Evolutionary conservation across 805 yeast genomes (phyloP).

Genomic region (Candida arabinofermentans): DNA sequence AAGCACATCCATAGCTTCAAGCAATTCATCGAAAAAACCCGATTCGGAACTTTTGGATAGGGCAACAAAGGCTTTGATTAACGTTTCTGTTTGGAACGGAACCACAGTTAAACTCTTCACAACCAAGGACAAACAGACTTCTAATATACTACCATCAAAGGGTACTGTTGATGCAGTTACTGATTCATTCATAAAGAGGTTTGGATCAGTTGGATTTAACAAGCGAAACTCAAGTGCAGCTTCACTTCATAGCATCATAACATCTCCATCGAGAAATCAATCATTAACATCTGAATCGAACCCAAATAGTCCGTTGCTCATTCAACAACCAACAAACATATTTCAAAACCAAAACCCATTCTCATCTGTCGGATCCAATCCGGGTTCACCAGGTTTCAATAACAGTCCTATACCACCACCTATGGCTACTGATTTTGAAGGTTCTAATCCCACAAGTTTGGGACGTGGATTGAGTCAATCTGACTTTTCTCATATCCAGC

Average conservation of each 20-base stretch:
- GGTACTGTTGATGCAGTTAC: conserved; percentile 48
- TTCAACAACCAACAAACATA: conserved; percentile 2
- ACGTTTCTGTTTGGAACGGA: conserved; percentile 40
- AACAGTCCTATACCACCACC: conserved; percentile 19
- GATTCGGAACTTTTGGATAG: conserved; percentile 6
- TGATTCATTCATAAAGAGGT: conserved; percentile 42
- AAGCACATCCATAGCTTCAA: background rate
- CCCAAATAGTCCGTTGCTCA: conserved; percentile 5
- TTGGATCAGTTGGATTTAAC: conserved; percentile 39
- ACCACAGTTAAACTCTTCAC: conserved; percentile 43
- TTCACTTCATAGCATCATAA: conserved; percentile 13
- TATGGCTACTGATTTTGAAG: conserved; percentile 4
- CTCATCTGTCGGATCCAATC: conserved; percentile 3
- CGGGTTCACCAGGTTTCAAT: conserved; percentile 8
- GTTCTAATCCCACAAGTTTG: conserved; percentile 3
- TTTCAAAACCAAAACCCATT: conserved; percentile 15
- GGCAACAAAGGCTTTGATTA: conserved; percentile 13
- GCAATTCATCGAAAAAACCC: background rate
- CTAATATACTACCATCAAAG: conserved; percentile 19
- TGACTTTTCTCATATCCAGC: conserved; percentile 12
- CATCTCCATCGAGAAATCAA: conserved; percentile 26
- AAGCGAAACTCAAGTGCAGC: conserved; percentile 26
- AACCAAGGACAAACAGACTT: conserved; percentile 23
- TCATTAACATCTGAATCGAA: conserved; percentile 4
- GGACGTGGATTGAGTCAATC: background rate